Evolutionary conservation across 2,329 filamentous ascomycete species (phyloP).

Genomic region (Neofusicoccum sp.): DNA sequence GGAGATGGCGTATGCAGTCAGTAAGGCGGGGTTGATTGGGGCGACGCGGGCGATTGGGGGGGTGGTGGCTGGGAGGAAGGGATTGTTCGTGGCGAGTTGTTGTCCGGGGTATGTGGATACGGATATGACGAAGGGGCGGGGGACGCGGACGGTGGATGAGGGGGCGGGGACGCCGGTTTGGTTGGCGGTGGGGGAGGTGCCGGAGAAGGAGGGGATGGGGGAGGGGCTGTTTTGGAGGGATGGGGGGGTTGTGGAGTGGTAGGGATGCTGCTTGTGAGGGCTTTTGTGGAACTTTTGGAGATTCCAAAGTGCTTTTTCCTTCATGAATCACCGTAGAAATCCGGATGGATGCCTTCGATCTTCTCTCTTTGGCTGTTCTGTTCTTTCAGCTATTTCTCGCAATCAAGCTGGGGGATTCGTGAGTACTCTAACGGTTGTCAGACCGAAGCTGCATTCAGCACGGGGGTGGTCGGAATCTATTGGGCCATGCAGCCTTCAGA

Average conservation of each 20-base stretch:
- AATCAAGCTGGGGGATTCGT: too few species aligned
- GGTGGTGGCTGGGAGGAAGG: constrained; percentile 34
- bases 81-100: constrained; percentile 42
- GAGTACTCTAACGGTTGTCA: too few species aligned
- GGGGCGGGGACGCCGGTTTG: constrained; percentile 46
- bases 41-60: constrained; percentile 40
- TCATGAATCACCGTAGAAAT: too few species aligned
- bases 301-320: too few species aligned
- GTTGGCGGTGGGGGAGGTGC: constrained; percentile 43
- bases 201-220: constrained; percentile 29
- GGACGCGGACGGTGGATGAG: constrained; percentile 42
- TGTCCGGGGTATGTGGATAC: constrained; percentile 48
- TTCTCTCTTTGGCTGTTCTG: too few species aligned
- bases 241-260: constrained; percentile 40
- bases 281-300: too few species aligned
- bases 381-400: too few species aligned
- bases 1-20: constrained; percentile 50
- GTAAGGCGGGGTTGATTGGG: constrained; percentile 46
- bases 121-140: constrained; percentile 47
- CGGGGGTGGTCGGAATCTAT: too few species aligned
- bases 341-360: too few species aligned
- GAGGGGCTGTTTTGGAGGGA: constrained; percentile 38
- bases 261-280: background rate
- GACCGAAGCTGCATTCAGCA: too few species aligned
- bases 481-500: too few species aligned